A percentile compares a stretch with the other conserved stretches of the same genome.
These are phyloP conservation scores for Coelastrella sp. DNA, from an alignment of 139 green algal genomes.

Conservation along the genomic window DNA sequence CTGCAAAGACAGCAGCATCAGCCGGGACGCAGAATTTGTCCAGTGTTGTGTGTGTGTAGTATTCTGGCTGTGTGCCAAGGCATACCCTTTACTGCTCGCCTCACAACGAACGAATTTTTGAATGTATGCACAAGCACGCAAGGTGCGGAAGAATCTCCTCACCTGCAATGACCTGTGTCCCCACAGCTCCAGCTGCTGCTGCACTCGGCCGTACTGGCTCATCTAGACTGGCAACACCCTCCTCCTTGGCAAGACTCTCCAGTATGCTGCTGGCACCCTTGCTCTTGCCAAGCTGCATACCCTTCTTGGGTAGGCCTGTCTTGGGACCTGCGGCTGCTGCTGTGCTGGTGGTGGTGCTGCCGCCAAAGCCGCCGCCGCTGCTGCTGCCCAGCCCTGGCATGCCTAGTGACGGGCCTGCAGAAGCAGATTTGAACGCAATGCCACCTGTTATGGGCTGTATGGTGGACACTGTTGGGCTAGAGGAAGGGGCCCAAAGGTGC, in stretches of 20 bases:
- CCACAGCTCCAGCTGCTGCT: slow-evolving; percentile 7
- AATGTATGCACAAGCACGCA: neutral
- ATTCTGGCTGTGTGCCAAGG: too few relatives aligned
- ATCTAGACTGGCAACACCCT: slow-evolving; percentile 80
- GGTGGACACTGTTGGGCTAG: too few relatives aligned
- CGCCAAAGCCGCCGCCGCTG: slow-evolving; percentile 44
- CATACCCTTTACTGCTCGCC: too few relatives aligned
- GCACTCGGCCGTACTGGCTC: slow-evolving; percentile 44
- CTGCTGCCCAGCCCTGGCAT: slow-evolving; percentile 33
- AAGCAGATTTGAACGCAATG: neutral
- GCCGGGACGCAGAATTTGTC: neutral
- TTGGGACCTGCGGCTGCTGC: slow-evolving; percentile 8
- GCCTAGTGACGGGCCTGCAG: slow-evolving; percentile 5
- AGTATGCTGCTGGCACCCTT: slow-evolving; percentile 89
- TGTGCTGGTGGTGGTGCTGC: slow-evolving; percentile 16
- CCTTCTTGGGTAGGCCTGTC: slow-evolving; percentile 54
- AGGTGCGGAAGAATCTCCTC: neutral
- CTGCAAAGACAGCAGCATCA: slow-evolving; percentile 41
- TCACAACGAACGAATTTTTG: neutral
- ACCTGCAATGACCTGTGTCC: slow-evolving; percentile 46
- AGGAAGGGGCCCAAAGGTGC: too few relatives aligned
- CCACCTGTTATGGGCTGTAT: neutral
- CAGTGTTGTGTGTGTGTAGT: too few relatives aligned
- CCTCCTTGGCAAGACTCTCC: slow-evolving; percentile 79
- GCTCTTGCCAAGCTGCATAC: slow-evolving; percentile 91